These are phyloP conservation scores for Aspergillus heteromorphus DNA, from an alignment of 495 filamentous ascomycete genomes.

Conservation along the genomic window DNA sequence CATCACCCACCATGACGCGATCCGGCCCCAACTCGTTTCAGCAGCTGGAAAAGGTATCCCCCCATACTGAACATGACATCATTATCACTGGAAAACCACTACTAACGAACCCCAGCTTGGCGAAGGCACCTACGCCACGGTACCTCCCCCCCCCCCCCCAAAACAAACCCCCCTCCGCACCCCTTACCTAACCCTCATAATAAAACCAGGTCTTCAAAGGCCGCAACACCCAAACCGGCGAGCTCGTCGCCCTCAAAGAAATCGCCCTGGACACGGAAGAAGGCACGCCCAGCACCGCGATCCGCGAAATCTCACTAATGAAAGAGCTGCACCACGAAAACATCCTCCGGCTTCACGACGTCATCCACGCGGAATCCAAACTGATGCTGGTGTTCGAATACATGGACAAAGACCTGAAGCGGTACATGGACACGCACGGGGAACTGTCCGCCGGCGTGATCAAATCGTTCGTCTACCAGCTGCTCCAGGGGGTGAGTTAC, in stretches of 20 bases:
- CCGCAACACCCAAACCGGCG: conserved; percentile 88
- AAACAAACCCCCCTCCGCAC: conserved; percentile 7
- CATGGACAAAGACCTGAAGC: conserved; percentile 96
- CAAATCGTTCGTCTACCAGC: conserved; percentile 95
- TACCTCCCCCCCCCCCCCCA: conserved; percentile 29
- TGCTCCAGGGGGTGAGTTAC: conserved; percentile 87
- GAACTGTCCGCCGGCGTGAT: conserved; percentile 74
- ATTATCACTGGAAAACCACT: too few relatives aligned
- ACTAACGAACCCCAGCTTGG: conserved; percentile 76
- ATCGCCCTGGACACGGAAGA: conserved; percentile 98
- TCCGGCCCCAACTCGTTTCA: conserved; percentile 78
- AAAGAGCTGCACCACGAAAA: conserved; percentile 98
- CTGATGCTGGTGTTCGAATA: conserved; percentile 98
- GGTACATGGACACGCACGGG: conserved; percentile 91
- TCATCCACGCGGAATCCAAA: conserved; percentile 98
- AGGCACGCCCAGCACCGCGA: conserved; percentile 92
- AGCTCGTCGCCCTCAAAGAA: conserved; percentile 95
- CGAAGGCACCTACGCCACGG: conserved; percentile 97
- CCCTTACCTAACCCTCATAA: too few relatives aligned
- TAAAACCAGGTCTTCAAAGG: conserved; percentile 91
- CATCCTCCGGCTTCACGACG: conserved; percentile 93
- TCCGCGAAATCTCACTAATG: conserved; percentile 96
- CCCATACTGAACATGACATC: not conserved
- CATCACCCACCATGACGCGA: not conserved
- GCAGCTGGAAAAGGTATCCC: conserved; percentile 79